Base-by-base conservation (phyloP, 2,329 filamentous ascomycete genomes). In the Cytospora paraplurivora region DNA sequence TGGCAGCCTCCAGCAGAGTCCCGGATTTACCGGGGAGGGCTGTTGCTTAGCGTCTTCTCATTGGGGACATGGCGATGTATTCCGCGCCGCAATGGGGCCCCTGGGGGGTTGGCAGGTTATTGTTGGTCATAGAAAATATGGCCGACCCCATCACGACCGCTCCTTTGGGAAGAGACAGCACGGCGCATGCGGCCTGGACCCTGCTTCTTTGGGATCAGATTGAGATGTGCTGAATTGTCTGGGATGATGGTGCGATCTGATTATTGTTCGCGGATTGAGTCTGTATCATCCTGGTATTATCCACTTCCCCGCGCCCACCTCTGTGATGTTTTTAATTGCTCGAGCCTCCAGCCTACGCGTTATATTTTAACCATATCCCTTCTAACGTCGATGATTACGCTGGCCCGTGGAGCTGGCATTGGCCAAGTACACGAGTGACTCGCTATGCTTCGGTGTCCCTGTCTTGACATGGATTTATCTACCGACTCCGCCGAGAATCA, bases 81-180 rank as follows among this genome's bases (percentile, higher is more conserved):
- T 35, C 47, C 56, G 38, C 47, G 33, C 19, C 19, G 34, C 47
- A 41, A 37, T 10, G 51, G 57, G 49, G 47, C 49, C 47, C 41
- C 21, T 33, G 38, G 54, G 58, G 32, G 49, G 32, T 55, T 17
- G n/a, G 47, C 19, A 49, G 58, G 58, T 61, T 60, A 38, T 19
- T 15, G 58, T 49, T 61, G 51, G 51, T 60, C 50, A 60, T 60
- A 33, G 37, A 32, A 27, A 60, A 60, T 54, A 27, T 60, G 50
- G 51, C 50, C 4, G 33, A 38, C 37, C 21, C 58, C 58, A 49
- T 60, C 38, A 54, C 55, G 34, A 50, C 19, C 33, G 51, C 51
- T 54, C 51, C 19, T 50, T 38, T 44, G 51, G 35, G 51, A 44
- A 41, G 21, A 53, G 21, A 53, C 44, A 21, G 35, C 49, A 59